Conservation (phyloP, 768 basidiomycete species). For the Trametes coccinea region DNA sequence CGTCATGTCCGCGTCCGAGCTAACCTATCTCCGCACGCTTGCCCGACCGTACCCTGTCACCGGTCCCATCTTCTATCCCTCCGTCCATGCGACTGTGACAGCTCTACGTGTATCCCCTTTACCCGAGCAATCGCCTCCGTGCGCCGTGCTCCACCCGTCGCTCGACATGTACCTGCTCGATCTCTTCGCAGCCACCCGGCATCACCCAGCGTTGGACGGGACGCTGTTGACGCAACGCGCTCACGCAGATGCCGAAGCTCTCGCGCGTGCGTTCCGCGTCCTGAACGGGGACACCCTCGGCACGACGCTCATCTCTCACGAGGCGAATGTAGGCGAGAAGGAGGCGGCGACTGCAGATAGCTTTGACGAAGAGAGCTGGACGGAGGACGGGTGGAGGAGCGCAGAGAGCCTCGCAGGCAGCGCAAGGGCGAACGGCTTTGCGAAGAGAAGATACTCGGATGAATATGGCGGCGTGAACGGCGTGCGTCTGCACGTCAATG, state of each 20-base stretch:
- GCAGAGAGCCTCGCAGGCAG: constrained; percentile 19
- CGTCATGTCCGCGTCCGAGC: constrained; percentile 31
- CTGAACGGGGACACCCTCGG: constrained; percentile 63
- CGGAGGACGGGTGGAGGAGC: constrained; percentile 20
- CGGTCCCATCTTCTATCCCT: constrained; percentile 17
- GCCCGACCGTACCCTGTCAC: constrained; percentile 22
- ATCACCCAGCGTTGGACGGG: constrained; percentile 68
- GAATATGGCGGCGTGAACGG: not conserved
- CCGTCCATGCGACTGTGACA: constrained; percentile 4
- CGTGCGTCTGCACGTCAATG: constrained; percentile 8
- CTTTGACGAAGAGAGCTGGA: constrained; percentile 8
- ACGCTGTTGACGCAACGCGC: constrained; percentile 64
- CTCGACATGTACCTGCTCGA: constrained; percentile 70
- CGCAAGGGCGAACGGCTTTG: constrained; percentile 15
- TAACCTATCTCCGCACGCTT: constrained; percentile 33
- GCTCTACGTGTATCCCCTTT: not conserved
- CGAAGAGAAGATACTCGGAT: not conserved
- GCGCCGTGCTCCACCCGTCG: constrained; percentile 44
- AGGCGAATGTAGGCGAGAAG: constrained; percentile 15
- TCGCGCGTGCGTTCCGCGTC: constrained; percentile 66
- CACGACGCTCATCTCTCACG: constrained; percentile 49
- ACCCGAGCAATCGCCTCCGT: constrained; percentile 32
- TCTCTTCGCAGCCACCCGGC: constrained; percentile 71
- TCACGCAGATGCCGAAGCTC: constrained; percentile 62
- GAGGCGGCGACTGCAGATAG: constrained; percentile 6